A percentile compares a stretch with the other conserved stretches of the same genome.
Evolutionary conservation across 2,329 filamentous ascomycete genomes (phyloP).

Genomic region (Penicillium sumatraense): DNA sequence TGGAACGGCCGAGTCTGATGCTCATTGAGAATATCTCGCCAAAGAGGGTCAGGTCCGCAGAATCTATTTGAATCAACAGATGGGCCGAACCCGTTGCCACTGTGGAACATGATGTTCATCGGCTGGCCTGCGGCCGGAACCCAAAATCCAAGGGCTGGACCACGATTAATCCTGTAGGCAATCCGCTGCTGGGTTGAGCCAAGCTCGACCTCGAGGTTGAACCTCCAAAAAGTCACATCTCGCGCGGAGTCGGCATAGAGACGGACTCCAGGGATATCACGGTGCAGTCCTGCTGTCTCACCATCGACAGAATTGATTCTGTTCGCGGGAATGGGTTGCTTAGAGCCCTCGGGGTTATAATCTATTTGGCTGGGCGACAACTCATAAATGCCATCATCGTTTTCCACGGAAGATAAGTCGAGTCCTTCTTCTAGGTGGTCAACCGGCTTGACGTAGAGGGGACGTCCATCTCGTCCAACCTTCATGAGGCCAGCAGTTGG

Average conservation of each 20-base stretch:
- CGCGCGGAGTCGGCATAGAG: conserved; percentile 83
- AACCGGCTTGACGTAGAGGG: conserved; percentile 86
- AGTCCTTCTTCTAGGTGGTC: conserved; percentile 78
- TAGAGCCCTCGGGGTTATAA: conserved; percentile 41
- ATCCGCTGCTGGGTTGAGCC: conserved; percentile 77
- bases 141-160: conserved; percentile 90
- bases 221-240: conserved; percentile 94
- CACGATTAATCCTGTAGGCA: conserved; percentile 92
- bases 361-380: conserved; percentile 55
- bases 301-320: conserved; percentile 63
- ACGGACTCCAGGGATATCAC: conserved; percentile 79
- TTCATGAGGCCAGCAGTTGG: conserved; percentile 88
- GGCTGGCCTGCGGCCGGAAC: conserved; percentile 80
- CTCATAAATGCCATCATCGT: conserved; percentile 83
- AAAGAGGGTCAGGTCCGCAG: conserved; percentile 92
- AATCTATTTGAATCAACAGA: conserved; percentile 78
- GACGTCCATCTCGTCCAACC: conserved; percentile 80
- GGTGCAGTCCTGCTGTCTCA: conserved; percentile 79
- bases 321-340: conserved; percentile 53
- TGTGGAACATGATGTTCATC: conserved; percentile 99
- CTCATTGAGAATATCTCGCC: conserved; percentile 91
- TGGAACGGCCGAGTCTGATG: conserved; percentile 94
- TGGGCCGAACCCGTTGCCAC: conserved; percentile 92
- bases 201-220: conserved; percentile 92
- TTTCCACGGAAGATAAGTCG: conserved; percentile 79